These are phyloP conservation scores for Danielia reshetovae DNA, from an alignment of 805 yeast species.

Conservation along the genomic window DNA sequence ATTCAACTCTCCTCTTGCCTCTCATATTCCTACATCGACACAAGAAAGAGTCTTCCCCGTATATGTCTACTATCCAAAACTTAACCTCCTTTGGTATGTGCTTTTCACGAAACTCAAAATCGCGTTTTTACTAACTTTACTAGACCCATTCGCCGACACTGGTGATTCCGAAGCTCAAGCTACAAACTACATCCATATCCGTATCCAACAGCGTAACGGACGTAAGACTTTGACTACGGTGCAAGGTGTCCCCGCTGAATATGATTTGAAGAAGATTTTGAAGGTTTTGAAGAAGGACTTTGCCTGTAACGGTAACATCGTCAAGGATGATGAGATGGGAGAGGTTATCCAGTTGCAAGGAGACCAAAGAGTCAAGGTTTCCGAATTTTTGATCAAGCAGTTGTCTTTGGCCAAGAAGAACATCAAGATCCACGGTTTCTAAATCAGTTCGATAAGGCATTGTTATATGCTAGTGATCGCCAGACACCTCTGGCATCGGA, in stretches of 20 bases:
- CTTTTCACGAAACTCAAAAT: too few species aligned
- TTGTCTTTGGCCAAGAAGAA: slow-evolving; percentile 90
- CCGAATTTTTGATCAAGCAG: slow-evolving; percentile 84
- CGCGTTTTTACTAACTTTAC: neutral
- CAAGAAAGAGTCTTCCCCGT: too few species aligned
- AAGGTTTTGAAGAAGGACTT: slow-evolving; percentile 95
- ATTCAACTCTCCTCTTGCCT: slow-evolving; percentile 2
- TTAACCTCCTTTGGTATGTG: slow-evolving; percentile 67
- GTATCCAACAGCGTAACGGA: slow-evolving; percentile 99
- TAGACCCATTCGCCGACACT: slow-evolving; percentile 98
- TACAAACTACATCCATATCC: slow-evolving; percentile 92
- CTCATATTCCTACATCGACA: slow-evolving; percentile 75
- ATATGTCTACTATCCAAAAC: slow-evolving; percentile 90
- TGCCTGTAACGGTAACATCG: slow-evolving; percentile 98
- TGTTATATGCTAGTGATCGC: too few species aligned
- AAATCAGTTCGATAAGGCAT: slow-evolving; percentile 18
- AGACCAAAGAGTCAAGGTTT: slow-evolving; percentile 95
- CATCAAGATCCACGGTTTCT: slow-evolving; percentile 98
- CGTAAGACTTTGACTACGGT: slow-evolving; percentile 98
- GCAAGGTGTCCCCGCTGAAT: slow-evolving; percentile 94
- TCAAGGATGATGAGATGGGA: slow-evolving; percentile 93
- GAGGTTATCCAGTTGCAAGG: slow-evolving; percentile 98
- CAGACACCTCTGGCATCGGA: too few species aligned
- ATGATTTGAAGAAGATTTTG: slow-evolving; percentile 89
- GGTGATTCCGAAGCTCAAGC: slow-evolving; percentile 99